Evolutionary conservation across 2,329 filamentous ascomycete genomes (phyloP), one percentile per base, ranked within the genome.

Genomic region (Ambrosiella cleistominuta): DNA sequence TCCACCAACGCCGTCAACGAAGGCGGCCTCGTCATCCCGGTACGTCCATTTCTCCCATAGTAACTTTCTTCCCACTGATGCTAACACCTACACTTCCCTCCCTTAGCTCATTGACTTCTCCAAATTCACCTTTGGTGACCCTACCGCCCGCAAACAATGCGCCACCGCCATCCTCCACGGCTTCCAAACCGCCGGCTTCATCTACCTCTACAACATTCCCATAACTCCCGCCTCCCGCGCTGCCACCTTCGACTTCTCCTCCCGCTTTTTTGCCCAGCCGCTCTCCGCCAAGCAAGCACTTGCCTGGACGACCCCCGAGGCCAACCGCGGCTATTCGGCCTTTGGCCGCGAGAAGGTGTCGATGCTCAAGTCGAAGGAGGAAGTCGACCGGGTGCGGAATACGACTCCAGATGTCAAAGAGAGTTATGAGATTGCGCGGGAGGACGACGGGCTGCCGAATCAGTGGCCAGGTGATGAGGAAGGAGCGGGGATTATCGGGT

Each of bases 141-240:
- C 78, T 0, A 65, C 74, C 8, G 73, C 85, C 63, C 85, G 83
- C 64, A 72, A 76, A 55, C 70, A 76, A 49, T 81, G 86, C 1
- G 89, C 88, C 19, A 70, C 80, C 57, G 80, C 84, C 45, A 82
- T 95, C 63, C 81, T 91, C 11, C 67, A 81, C 57, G 89, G 87
- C 47, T 95, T 96, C 72, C 85, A 89, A 65, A 83, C 79, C 1
- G 86, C 89, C 1, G 90, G 90, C 59, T 95, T 96, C 74, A 79
- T 96, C 66, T 95, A 95, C 70, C 79, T 95, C 44, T 83, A 83
- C 64, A 86, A 91, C 69, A 83, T 91, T 63, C 79, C 85, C 45
- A 84, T 95, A 61, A 70, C 81, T 0, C 65, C 77, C 2, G 71
- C 77, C 7, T 75, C 76, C 8, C 71, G 88, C 11, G 68, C 76